Conservation (phyloP, 1,284 basidiomycete species). For the Gymnopus androsaceus region DNA sequence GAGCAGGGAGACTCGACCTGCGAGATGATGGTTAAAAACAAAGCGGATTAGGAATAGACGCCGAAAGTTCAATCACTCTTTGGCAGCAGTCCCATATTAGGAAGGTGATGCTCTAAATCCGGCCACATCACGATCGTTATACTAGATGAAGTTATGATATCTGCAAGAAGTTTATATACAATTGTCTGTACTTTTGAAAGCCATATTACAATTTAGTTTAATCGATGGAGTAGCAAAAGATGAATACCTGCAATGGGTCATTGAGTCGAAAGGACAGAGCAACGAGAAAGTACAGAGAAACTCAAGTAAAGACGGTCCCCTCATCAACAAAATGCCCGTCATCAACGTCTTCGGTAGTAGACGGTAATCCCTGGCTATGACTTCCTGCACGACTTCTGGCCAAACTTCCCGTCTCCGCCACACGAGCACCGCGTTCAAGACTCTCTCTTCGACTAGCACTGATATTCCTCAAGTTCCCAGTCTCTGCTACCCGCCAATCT, state of each 20-base stretch:
- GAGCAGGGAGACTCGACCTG: slow-evolving; percentile 7
- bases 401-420: slow-evolving; percentile 66
- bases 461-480: slow-evolving; percentile 41
- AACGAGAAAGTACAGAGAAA: too few species aligned
- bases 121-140: background rate
- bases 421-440: slow-evolving; percentile 59
- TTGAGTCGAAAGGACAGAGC: too few species aligned
- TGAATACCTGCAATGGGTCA: too few species aligned
- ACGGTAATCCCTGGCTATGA: slow-evolving; percentile 6
- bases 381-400: slow-evolving; percentile 33
- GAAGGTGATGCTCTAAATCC: background rate
- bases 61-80: too few species aligned
- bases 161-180: too few species aligned
- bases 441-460: slow-evolving; percentile 57
- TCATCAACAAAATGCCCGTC: background rate
- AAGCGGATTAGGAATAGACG: too few species aligned
- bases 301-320: background rate
- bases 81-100: too few species aligned
- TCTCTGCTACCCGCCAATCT: slow-evolving; percentile 45
- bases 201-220: too few species aligned
- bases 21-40: slow-evolving; percentile 8
- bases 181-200: too few species aligned
- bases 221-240: too few species aligned
- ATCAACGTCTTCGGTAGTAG: slow-evolving; percentile 8
- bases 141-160: too few species aligned